A percentile compares a stretch with the other conserved stretches of the same genome.
phyloP scores from a whole-genome alignment of 495 filamentous ascomycete genomes.

The Hypoxylon intermedium region DNA sequence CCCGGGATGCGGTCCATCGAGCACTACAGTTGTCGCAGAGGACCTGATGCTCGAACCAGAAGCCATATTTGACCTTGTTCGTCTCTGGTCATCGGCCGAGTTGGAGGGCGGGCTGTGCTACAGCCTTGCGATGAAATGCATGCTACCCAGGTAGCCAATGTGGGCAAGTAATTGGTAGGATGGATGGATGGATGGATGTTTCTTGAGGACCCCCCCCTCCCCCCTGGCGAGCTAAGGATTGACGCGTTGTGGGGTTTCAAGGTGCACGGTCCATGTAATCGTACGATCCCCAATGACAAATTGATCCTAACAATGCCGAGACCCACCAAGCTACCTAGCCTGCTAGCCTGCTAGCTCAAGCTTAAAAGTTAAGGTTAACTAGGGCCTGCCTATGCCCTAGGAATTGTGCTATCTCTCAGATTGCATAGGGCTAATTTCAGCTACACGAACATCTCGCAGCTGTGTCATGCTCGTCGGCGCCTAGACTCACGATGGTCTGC shows the following conservation, averaged over 20 bases:
- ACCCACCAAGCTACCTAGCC: too few relatives aligned
- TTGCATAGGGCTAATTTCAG: background rate
- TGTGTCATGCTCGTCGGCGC: background rate
- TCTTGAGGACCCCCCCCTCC: too few relatives aligned
- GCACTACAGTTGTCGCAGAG: conserved; percentile 5
- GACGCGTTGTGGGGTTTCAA: background rate
- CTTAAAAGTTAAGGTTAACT: background rate
- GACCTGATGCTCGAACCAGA: conserved; percentile 4
- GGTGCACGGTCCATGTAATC: background rate
- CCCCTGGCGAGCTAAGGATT: too few relatives aligned
- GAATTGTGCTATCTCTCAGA: background rate
- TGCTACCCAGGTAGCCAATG: background rate
- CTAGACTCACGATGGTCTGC: background rate
- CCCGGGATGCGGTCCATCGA: conserved; percentile 27
- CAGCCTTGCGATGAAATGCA: conserved; percentile 5
- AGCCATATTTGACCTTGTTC: conserved; percentile 13
- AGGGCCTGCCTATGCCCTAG: background rate
- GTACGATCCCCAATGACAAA: too few relatives aligned
- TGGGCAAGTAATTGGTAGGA: too few relatives aligned
- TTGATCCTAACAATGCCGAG: too few relatives aligned
- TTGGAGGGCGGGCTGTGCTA: conserved; percentile 5
- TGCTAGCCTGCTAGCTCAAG: too few relatives aligned
- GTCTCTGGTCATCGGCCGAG: background rate
- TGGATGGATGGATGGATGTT: too few relatives aligned
- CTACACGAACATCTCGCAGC: background rate